Percentiles rank a stretch among this genome's conserved stretches.
phyloP scores from a whole-genome alignment of 2,329 filamentous ascomycete species.

The Aspergillus tanneri region DNA sequence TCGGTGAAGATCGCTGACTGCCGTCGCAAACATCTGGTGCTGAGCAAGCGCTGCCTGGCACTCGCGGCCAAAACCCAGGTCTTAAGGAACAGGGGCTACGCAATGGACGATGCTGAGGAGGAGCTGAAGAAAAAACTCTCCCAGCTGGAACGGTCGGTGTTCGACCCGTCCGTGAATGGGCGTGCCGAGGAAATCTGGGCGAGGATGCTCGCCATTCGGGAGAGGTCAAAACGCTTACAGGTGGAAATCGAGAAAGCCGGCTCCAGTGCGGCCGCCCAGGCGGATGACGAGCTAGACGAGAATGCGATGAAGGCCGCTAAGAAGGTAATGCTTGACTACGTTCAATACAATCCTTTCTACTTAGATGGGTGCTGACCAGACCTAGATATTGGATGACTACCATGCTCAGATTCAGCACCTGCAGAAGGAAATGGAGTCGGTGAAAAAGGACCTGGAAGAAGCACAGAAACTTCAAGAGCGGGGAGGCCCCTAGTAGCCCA shows the following conservation, averaged over 20 bases:
- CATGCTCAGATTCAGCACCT: constrained; percentile 56
- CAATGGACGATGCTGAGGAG: constrained; percentile 64
- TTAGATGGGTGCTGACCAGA: constrained; percentile 36
- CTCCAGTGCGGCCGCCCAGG: constrained; percentile 37
- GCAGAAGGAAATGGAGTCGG: constrained; percentile 59
- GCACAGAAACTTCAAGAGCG: constrained; percentile 46
- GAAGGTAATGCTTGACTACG: constrained; percentile 52
- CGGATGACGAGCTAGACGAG: constrained; percentile 53
- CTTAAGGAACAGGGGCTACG: constrained; percentile 62
- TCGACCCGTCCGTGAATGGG: constrained; percentile 60
- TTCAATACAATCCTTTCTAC: no score
- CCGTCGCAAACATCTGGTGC: constrained; percentile 58
- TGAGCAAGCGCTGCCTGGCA: constrained; percentile 60
- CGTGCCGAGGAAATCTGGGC: constrained; percentile 67
- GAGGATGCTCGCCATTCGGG: constrained; percentile 61
- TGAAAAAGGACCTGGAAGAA: constrained; percentile 60
- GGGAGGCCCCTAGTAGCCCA: constrained; percentile 18
- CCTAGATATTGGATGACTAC: constrained; percentile 52
- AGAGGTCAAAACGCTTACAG: constrained; percentile 59
- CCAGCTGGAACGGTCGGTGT: constrained; percentile 58
- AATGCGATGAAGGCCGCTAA: constrained; percentile 59
- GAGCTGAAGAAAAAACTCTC: constrained; percentile 61
- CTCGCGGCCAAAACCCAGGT: constrained; percentile 65
- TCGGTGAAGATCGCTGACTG: constrained; percentile 59
- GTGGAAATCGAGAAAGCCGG: constrained; percentile 60